Conservation (phyloP, 148 eudicot genomes). For the Euryodendron excelsum region DNA sequence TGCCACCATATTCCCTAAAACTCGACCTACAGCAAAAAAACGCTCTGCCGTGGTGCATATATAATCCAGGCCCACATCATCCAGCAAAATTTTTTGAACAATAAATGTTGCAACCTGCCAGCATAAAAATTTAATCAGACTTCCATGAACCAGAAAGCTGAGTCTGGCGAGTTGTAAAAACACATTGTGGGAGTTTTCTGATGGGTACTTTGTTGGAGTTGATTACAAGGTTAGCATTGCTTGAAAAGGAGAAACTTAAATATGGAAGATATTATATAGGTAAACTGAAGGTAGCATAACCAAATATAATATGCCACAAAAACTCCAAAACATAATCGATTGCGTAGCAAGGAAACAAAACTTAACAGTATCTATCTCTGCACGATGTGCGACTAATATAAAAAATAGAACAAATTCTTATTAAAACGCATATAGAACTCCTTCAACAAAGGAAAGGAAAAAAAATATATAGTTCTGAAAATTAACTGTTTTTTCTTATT, state of each 20-base stretch:
- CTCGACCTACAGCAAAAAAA: constrained; percentile 84
- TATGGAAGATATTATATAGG: neutral
- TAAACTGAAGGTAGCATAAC: no score
- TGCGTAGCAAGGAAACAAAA: neutral
- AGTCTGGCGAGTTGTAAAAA: neutral
- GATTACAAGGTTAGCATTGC: neutral
- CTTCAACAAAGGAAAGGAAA: neutral
- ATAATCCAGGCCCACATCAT: constrained; percentile 93
- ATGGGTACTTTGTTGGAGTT: constrained; percentile 2
- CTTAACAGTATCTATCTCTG: neutral
- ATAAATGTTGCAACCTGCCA: constrained; percentile 93
- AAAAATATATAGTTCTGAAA: no score
- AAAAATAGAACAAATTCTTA: neutral
- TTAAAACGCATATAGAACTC: neutral
- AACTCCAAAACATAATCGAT: no score
- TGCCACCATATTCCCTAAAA: constrained; percentile 79
- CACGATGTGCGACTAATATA: neutral
- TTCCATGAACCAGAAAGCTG: constrained; percentile 1
- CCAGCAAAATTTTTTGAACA: constrained; percentile 81
- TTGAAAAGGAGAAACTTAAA: neutral
- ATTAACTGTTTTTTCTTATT: no score
- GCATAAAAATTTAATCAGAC: constrained; percentile 11
- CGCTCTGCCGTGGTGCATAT: constrained; percentile 95
- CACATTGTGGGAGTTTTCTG: neutral
- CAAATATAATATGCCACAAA: no score